Evolutionary conservation across 768 basidiomycete species (phyloP).

Genomic region (Boletus reticulatus): DNA sequence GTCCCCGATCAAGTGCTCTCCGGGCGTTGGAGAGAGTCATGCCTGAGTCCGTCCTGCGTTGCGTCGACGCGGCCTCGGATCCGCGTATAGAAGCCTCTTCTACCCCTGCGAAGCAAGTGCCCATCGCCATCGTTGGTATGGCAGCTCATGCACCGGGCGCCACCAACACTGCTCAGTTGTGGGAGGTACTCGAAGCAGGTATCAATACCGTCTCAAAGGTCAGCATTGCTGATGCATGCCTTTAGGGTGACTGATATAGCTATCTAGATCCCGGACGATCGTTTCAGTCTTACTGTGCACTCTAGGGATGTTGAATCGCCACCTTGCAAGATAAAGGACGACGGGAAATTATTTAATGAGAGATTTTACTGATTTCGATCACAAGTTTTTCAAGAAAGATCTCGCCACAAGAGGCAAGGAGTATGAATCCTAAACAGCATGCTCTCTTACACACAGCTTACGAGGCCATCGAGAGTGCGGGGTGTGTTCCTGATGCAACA

Average conservation of each 20-base stretch:
- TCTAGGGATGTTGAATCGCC: conserved; percentile 23
- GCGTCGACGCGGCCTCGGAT: conserved; percentile 15
- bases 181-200: conserved; percentile 58
- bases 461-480: conserved; percentile 67
- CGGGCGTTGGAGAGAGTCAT: conserved; percentile 39
- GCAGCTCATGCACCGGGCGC: conserved; percentile 57
- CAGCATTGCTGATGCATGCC: conserved; percentile 5
- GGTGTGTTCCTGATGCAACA: conserved; percentile 62
- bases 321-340: conserved; percentile 47
- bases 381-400: conserved; percentile 71
- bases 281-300: conserved; percentile 51
- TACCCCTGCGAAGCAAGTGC: conserved; percentile 36
- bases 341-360: conserved; percentile 68
- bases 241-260: neutral
- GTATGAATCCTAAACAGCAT: conserved; percentile 78
- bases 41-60: conserved; percentile 17
- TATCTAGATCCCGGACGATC: conserved; percentile 55
- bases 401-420: conserved; percentile 69
- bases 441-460: conserved; percentile 64
- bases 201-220: conserved; percentile 59
- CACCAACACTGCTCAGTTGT: conserved; percentile 43
- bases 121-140: conserved; percentile 74
- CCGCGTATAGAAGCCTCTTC: neutral
- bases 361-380: conserved; percentile 59
- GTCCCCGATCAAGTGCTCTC: conserved; percentile 43